These are phyloP conservation scores for Citrus hindsii DNA, from an alignment of 345 rosid species.

Conservation along the genomic window DNA sequence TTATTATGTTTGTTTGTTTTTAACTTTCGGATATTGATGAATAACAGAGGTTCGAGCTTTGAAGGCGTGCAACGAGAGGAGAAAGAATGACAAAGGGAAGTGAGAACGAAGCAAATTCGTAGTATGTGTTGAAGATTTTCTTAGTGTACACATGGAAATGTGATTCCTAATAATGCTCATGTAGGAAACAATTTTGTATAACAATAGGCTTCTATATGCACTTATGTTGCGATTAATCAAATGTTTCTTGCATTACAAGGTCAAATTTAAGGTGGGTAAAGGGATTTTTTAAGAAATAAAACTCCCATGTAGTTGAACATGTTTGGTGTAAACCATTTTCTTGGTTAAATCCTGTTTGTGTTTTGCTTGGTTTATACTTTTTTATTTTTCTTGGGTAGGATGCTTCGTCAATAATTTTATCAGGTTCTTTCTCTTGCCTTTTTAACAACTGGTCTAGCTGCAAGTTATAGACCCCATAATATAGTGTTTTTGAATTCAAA, in stretches of 20 bases:
- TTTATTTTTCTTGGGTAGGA: neutral
- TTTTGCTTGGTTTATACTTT: neutral
- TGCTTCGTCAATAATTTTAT: neutral
- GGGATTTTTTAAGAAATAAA: no score
- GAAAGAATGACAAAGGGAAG: constrained; percentile 26
- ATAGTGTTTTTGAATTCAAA: no score
- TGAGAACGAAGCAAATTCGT: constrained; percentile 11
- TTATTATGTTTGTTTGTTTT: neutral
- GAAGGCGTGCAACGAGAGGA: constrained; percentile 54
- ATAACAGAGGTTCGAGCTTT: constrained; percentile 58
- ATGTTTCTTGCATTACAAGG: neutral
- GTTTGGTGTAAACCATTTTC: neutral
- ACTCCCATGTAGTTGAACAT: neutral
- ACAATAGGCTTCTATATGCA: neutral
- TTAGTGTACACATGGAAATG: neutral
- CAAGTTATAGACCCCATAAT: neutral
- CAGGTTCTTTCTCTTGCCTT: neutral
- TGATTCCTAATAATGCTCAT: neutral
- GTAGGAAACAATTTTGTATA: neutral
- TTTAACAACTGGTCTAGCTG: neutral
- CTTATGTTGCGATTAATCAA: neutral
- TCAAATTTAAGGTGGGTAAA: neutral
- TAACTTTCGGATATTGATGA: constrained; percentile 1
- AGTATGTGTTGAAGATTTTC: neutral
- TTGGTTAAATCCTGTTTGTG: neutral